Conservation (phyloP, 2,329 filamentous ascomycete genomes). For the Fusarium denticulatum region DNA sequence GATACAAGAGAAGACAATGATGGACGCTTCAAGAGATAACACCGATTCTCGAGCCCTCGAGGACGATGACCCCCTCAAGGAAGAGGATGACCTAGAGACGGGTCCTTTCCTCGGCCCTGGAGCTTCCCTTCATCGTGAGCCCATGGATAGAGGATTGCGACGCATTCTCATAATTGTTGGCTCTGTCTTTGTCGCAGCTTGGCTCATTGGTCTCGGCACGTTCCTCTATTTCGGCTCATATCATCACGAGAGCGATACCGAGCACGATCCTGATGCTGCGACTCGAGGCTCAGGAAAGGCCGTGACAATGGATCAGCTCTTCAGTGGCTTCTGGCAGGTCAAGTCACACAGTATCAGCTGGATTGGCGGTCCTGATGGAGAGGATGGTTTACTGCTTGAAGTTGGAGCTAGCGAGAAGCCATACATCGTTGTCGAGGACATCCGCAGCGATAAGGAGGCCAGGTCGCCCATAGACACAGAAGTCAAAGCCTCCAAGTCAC, state of each 20-base stretch:
- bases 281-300: slow-evolving; percentile 73
- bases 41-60: slow-evolving; percentile 51
- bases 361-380: slow-evolving; percentile 77
- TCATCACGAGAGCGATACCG: slow-evolving; percentile 68
- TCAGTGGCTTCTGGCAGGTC: slow-evolving; percentile 72
- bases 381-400: slow-evolving; percentile 88
- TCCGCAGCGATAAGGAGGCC: slow-evolving; percentile 61
- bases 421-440: slow-evolving; percentile 88
- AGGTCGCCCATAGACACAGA: slow-evolving; percentile 48
- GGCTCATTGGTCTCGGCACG: slow-evolving; percentile 73
- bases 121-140: slow-evolving; percentile 54
- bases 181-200: slow-evolving; percentile 70
- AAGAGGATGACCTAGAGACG: slow-evolving; percentile 58
- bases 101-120: slow-evolving; percentile 61
- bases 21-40: slow-evolving; percentile 40
- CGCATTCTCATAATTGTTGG: slow-evolving; percentile 70
- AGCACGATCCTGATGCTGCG: slow-evolving; percentile 76
- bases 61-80: slow-evolving; percentile 55
- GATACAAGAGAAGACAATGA: slow-evolving; percentile 66
- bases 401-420: slow-evolving; percentile 70
- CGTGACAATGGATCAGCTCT: slow-evolving; percentile 77
- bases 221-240: slow-evolving; percentile 75
- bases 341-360: slow-evolving; percentile 74
- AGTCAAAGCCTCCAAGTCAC: slow-evolving; percentile 58
- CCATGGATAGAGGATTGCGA: slow-evolving; percentile 73